A percentile compares a stretch with the other conserved stretches of the same genome.
Conservation (phyloP, 129 eudicot genomes). For the Tanacetum coccineum region DNA sequence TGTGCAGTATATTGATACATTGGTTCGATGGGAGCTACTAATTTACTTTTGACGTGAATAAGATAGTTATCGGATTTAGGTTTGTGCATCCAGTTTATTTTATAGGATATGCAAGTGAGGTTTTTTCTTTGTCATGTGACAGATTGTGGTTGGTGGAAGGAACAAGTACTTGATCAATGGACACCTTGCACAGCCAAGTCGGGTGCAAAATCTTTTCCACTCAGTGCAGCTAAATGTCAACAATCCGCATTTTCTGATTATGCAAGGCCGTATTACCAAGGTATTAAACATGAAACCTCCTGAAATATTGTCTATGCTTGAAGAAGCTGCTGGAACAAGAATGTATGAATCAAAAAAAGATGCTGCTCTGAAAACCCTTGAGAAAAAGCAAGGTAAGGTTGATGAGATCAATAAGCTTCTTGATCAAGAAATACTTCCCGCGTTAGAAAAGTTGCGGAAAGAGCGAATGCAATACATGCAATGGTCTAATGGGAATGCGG, state of each 20-base stretch:
- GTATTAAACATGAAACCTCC: constrained; percentile 99
- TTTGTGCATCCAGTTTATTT: too few relatives aligned
- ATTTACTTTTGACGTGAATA: too few relatives aligned
- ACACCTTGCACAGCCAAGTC: constrained; percentile 97
- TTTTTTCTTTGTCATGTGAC: constrained; percentile 18
- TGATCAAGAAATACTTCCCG: constrained; percentile 95
- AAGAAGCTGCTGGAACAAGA: constrained; percentile 99
- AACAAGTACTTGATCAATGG: constrained; percentile 96
- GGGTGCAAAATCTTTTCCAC: constrained; percentile 98
- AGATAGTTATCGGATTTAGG: too few relatives aligned
- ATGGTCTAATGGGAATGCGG: constrained; percentile 99
- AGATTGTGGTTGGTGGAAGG: constrained; percentile 99
- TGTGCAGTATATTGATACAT: too few relatives aligned
- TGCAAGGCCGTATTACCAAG: constrained; percentile 99
- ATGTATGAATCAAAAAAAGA: constrained; percentile 99
- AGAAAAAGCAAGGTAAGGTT: constrained; percentile 92
- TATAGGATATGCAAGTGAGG: neutral
- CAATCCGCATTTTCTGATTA: constrained; percentile 96
- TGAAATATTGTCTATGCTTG: constrained; percentile 97
- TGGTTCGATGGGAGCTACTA: too few relatives aligned
- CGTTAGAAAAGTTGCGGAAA: constrained; percentile 83
- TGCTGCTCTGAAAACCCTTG: constrained; percentile 90
- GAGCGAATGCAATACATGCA: constrained; percentile 98
- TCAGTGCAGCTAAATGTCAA: constrained; percentile 97
- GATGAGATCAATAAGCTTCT: constrained; percentile 98